Conservation (phyloP, 352 stramenopile genomes). For the Pythium dissotocum region DNA sequence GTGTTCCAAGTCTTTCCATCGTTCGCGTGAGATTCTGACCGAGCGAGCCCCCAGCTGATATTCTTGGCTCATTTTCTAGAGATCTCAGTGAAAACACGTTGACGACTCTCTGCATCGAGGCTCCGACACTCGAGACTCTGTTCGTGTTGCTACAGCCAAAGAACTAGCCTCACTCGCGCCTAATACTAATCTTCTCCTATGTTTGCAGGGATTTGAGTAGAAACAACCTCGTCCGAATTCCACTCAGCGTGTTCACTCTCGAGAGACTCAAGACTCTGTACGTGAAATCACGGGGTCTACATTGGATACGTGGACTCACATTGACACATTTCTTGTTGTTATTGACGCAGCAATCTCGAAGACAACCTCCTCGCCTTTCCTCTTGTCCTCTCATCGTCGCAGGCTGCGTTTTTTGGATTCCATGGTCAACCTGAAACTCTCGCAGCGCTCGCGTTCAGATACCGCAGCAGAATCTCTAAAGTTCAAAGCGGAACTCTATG, state of each 20-base stretch:
- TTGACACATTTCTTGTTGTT: background rate
- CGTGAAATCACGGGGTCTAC: background rate
- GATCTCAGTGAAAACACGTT: background rate
- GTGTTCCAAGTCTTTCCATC: background rate
- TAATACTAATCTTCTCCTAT: too few species aligned
- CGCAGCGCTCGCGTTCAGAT: too few species aligned
- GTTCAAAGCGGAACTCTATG: too few species aligned
- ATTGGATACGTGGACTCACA: too few species aligned
- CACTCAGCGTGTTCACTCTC: background rate
- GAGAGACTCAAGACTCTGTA: background rate
- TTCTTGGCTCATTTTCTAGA: background rate
- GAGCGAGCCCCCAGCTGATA: too few species aligned
- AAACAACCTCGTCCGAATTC: background rate
- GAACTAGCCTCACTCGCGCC: too few species aligned
- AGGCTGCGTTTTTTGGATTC: background rate
- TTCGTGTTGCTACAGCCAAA: background rate
- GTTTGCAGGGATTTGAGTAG: background rate
- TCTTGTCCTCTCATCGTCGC: background rate
- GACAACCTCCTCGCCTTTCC: background rate
- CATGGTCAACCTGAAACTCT: background rate
- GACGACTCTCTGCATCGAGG: background rate
- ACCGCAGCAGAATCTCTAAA: too few species aligned
- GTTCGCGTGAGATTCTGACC: background rate
- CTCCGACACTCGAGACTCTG: background rate
- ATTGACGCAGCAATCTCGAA: background rate